A percentile compares a stretch with the other conserved stretches of the same genome.
phyloP scores from a whole-genome alignment of 2,329 filamentous ascomycete species.

The Sporothrix sp. region DNA sequence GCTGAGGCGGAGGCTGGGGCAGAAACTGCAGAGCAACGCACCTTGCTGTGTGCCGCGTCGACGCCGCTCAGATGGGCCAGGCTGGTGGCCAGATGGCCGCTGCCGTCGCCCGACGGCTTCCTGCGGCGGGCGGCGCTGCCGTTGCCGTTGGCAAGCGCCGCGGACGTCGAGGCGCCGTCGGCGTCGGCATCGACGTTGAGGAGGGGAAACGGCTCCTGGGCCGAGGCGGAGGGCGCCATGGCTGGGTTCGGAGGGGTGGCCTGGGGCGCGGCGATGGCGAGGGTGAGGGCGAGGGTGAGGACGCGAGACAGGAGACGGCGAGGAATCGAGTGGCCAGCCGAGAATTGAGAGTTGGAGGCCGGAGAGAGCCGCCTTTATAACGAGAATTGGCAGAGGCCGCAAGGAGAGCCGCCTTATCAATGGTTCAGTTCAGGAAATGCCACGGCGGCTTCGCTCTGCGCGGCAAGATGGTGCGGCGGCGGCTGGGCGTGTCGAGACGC shows the following conservation, averaged over 20 bases:
- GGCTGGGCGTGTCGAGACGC: not conserved
- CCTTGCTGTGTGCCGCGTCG: slow-evolving; percentile 12
- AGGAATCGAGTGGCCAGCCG: not conserved
- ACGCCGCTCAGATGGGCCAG: slow-evolving; percentile 33
- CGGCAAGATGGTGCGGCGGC: no score
- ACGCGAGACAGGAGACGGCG: no score
- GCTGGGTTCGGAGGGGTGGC: not conserved
- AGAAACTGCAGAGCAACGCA: no score
- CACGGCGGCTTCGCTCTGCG: no score
- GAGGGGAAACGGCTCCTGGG: slow-evolving; percentile 45
- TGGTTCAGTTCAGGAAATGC: no score
- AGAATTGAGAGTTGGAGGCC: no score
- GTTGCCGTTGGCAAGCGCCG: slow-evolving; percentile 5
- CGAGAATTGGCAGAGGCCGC: no score
- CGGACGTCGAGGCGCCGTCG: slow-evolving; percentile 16
- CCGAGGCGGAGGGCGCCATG: slow-evolving; percentile 13
- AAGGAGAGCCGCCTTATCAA: no score
- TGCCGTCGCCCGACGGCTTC: slow-evolving; percentile 46
- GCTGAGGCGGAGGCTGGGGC: no score
- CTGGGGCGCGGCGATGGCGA: not conserved
- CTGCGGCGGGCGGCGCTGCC: slow-evolving; percentile 33
- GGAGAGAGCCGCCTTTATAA: no score
- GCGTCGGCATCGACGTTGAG: slow-evolving; percentile 31
- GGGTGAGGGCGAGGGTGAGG: no score
- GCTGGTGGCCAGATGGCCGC: slow-evolving; percentile 45